Evolutionary conservation across 208 protist genomes (phyloP).

Genomic region (Crithidia fasciculata): DNA sequence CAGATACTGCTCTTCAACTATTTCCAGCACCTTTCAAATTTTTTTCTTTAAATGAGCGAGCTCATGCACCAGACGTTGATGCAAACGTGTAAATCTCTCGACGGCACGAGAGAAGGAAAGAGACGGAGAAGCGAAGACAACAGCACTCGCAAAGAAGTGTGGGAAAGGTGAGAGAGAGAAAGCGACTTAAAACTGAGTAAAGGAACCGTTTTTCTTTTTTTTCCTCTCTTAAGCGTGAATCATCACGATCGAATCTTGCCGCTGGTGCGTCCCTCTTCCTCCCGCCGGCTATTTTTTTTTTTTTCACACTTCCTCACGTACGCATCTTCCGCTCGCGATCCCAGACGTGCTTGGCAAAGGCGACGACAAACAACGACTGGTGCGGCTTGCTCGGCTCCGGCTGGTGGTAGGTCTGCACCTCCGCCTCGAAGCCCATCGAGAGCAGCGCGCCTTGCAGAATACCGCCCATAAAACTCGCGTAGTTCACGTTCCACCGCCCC

Average conservation of each 20-base stretch:
- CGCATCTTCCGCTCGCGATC: conserved; percentile 70
- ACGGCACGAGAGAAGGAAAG: too few relatives aligned
- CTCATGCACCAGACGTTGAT: too few relatives aligned
- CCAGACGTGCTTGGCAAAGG: conserved; percentile 83
- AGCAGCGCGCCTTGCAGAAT: conserved; percentile 80
- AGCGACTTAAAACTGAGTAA: neutral
- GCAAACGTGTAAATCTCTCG: too few relatives aligned
- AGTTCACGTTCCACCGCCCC: conserved; percentile 83
- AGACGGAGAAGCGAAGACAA: too few relatives aligned
- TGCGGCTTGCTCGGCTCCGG: conserved; percentile 71
- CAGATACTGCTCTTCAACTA: too few relatives aligned
- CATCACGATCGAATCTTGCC: too few relatives aligned
- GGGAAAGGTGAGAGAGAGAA: neutral
- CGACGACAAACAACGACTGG: conserved; percentile 83
- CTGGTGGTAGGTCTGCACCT: conserved; percentile 87
- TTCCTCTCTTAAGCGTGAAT: neutral
- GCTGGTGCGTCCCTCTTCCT: neutral
- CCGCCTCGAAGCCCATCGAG: conserved; percentile 76
- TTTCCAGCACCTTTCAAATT: too few relatives aligned
- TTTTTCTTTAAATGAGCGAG: too few relatives aligned
- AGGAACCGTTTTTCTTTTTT: neutral
- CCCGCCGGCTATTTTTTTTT: neutral
- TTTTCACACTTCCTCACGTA: conserved; percentile 20
- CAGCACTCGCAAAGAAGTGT: too few relatives aligned
- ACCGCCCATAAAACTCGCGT: conserved; percentile 85